Evolutionary conservation across 2,329 filamentous ascomycete genomes (phyloP), one percentile per base, ranked within the genome.

Genomic region (Aureobasidium vineae): DNA sequence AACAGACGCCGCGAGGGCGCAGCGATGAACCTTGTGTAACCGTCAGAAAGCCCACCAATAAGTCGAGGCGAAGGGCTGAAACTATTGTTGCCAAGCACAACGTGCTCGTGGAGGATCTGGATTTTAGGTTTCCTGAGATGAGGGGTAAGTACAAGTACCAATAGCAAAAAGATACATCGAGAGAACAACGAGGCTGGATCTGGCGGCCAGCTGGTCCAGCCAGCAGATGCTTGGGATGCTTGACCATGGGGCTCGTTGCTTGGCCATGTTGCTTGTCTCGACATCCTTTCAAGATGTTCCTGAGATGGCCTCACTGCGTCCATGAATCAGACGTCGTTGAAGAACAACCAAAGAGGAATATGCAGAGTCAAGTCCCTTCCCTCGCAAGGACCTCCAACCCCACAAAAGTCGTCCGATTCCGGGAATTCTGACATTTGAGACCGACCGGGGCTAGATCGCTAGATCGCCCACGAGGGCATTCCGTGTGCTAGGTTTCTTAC

Each of bases 111-210:
- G 15, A 43, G 19, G 40, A 43, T 59, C 54, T 45, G 16, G 54
- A 45, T 31, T 43, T 57, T 31, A 15, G 15, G 23, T 59, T 59
- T 31, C 8, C 10, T 31, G 7, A n/a, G 54, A 45, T 59, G 54
- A 59, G 54, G 54, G 54, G 54, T 59, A 59, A 31, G 54, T 19
- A 31, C 21, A 45, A 33, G 54, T 45, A 59, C 26, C 54, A 59
- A 33, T 40, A 28, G 54, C 40, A n/a, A 59, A 33, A 45, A 31
- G 54, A 11, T 59, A 59, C 54, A 45, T 40, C 16, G 6, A 23
- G 1, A 7, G 13, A 31, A 11, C 38, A 19, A 21, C 21, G 54
- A 45, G 54, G 38, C 40, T 59, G 54, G 33, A 59, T 11, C 10
- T 13, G 8, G 13, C 33, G 10, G 10, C 33, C 33, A 36, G 33